phyloP scores from a whole-genome alignment of 1,139 yeast genomes.

The Magnusiomyces suaveolens region DNA sequence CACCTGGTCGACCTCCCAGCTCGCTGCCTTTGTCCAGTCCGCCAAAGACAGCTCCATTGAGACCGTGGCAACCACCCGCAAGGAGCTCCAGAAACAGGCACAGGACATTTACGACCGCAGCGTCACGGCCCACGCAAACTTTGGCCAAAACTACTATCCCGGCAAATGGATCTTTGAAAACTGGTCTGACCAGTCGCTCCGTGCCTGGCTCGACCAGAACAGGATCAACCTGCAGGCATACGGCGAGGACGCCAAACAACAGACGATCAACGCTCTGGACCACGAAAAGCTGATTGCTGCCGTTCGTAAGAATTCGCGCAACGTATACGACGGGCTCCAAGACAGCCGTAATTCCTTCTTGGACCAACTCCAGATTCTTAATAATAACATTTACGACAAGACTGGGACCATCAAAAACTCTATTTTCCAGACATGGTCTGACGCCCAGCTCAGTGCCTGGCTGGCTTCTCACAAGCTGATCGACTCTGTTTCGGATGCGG shows the following conservation, averaged over 20 bases:
- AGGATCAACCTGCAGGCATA: neutral
- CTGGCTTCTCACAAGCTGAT: neutral
- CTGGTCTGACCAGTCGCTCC: constrained; percentile 5
- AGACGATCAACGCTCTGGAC: neutral
- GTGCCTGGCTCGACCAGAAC: constrained; percentile 3
- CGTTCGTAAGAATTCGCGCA: constrained; percentile 1
- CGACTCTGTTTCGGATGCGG: neutral
- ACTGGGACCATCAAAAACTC: neutral
- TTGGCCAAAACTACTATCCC: constrained; percentile 3
- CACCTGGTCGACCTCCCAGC: constrained; percentile 2
- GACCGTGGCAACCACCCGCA: neutral
- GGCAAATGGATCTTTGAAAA: constrained; percentile 7
- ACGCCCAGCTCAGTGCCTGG: constrained; percentile 1
- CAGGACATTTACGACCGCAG: neutral
- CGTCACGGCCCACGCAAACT: neutral
- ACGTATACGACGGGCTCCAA: neutral
- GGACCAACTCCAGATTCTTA: neutral
- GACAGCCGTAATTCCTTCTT: constrained; percentile 1
- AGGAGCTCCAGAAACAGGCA: constrained; percentile 1
- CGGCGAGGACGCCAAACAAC: neutral
- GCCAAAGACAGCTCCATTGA: neutral
- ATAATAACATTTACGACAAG: neutral
- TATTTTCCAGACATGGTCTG: constrained; percentile 1
- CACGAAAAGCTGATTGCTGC: constrained; percentile 1
- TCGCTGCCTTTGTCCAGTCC: neutral